Conservation (phyloP, 1,139 yeast species). For the Wickerhamomyces sp. region DNA sequence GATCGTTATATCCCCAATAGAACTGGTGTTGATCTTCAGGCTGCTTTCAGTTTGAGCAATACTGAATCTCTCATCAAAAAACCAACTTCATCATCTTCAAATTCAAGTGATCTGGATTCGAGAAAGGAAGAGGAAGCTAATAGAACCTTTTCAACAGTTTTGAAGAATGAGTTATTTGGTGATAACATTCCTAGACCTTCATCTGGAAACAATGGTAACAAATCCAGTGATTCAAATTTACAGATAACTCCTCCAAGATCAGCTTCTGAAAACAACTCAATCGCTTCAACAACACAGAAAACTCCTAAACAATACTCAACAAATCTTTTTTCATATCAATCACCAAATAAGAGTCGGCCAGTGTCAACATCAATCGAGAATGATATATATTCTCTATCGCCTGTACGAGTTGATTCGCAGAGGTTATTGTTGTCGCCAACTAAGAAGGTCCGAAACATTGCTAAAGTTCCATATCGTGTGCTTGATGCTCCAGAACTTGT, state of each 20-base stretch:
- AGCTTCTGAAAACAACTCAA: constrained; percentile 8
- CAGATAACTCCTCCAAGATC: constrained; percentile 21
- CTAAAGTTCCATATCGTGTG: constrained; percentile 87
- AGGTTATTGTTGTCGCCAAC: constrained; percentile 74
- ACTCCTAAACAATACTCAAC: constrained; percentile 51
- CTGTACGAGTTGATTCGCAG: constrained; percentile 87
- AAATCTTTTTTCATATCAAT: constrained; percentile 65
- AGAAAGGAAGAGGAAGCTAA: constrained; percentile 80
- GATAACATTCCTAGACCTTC: constrained; percentile 42
- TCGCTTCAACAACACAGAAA: constrained; percentile 14
- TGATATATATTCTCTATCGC: constrained; percentile 76
- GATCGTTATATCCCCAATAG: constrained; percentile 87
- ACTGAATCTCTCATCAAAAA: constrained; percentile 29
- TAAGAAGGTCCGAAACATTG: constrained; percentile 69
- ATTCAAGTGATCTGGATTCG: constrained; percentile 60
- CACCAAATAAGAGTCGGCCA: constrained; percentile 60
- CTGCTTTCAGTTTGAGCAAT: constrained; percentile 69
- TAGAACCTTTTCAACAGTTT: constrained; percentile 76
- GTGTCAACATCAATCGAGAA: constrained; percentile 53
- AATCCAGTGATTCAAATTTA: constrained; percentile 5
- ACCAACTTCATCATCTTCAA: constrained; percentile 21
- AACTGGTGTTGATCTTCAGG: constrained; percentile 80
- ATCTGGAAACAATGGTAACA: constrained; percentile 7
- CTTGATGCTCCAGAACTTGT: constrained; percentile 94
- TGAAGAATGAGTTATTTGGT: constrained; percentile 89